A percentile compares a stretch with the other conserved stretches of the same genome.
Evolutionary conservation across 768 basidiomycete species (phyloP).

Genomic region (Lactarius akahatsu): DNA sequence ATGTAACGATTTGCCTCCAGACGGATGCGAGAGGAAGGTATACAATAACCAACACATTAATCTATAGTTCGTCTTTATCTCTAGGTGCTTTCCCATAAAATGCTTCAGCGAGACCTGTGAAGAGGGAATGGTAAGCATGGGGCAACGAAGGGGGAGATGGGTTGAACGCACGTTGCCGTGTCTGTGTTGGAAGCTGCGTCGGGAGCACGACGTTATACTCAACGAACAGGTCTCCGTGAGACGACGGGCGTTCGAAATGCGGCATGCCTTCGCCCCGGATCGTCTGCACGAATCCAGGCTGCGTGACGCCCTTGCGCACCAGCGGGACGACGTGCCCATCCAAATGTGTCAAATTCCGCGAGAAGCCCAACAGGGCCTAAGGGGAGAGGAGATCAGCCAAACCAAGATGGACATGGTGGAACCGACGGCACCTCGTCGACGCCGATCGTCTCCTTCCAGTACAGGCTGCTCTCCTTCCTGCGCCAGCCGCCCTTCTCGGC

Average conservation of each 20-base stretch:
- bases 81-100: slow-evolving; percentile 29
- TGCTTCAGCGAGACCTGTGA: slow-evolving; percentile 27
- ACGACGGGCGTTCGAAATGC: slow-evolving; percentile 48
- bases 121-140: not conserved
- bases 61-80: slow-evolving; percentile 29
- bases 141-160: not conserved
- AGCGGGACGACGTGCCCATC: slow-evolving; percentile 81
- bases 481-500: slow-evolving; percentile 79
- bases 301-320: slow-evolving; percentile 77
- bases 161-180: slow-evolving; percentile 67
- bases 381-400: not conserved
- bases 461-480: slow-evolving; percentile 86
- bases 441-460: slow-evolving; percentile 90
- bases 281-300: slow-evolving; percentile 88
- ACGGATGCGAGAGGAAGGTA: slow-evolving; percentile 2
- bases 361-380: slow-evolving; percentile 96
- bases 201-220: slow-evolving; percentile 95
- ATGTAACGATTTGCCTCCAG: not conserved
- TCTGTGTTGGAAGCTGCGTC: slow-evolving; percentile 60
- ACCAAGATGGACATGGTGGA: too few species aligned
- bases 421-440: slow-evolving; percentile 73
- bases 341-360: slow-evolving; percentile 86
- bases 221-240: slow-evolving; percentile 81
- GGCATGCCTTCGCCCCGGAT: slow-evolving; percentile 92
- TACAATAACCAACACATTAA: slow-evolving; percentile 24